Percentiles rank a stretch among this genome's conserved stretches.
Evolutionary conservation across 2,329 filamentous ascomycete genomes (phyloP).

Genomic region (Botrytis elliptica): DNA sequence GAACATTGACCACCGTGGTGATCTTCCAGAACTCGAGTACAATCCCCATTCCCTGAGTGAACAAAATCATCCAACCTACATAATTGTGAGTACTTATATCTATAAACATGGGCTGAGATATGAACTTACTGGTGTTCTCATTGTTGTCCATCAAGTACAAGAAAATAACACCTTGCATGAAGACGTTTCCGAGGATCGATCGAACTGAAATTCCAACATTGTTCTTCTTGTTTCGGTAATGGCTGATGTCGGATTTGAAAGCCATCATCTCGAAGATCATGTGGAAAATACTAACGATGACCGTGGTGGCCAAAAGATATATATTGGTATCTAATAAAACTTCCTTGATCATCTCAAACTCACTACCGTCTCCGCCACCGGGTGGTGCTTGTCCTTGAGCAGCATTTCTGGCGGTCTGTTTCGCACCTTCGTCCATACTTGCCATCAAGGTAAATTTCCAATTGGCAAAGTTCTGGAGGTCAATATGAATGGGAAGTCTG

Average conservation of each 20-base stretch:
- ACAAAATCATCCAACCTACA: conserved; percentile 88
- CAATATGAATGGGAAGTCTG: conserved; percentile 76
- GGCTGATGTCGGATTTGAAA: conserved; percentile 95
- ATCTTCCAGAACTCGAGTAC: conserved; percentile 87
- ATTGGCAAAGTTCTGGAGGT: conserved; percentile 74
- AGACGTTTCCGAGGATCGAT: conserved; percentile 93
- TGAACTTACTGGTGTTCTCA: conserved; percentile 69
- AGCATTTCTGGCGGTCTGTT: conserved; percentile 75
- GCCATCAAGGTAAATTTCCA: conserved; percentile 91
- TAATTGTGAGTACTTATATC: conserved; percentile 19
- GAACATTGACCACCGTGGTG: conserved; percentile 90
- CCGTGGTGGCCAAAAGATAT: conserved; percentile 82
- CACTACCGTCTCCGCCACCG: conserved; percentile 81
- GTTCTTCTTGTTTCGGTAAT: conserved; percentile 99
- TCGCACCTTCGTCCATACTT: conserved; percentile 82
- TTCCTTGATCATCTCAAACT: conserved; percentile 97
- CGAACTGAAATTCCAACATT: conserved; percentile 95
- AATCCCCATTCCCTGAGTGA: conserved; percentile 70
- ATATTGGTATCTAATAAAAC: conserved; percentile 92
- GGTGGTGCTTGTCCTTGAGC: conserved; percentile 57
- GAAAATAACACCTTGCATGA: conserved; percentile 96
- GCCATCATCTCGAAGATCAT: conserved; percentile 94
- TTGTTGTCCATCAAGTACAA: conserved; percentile 96
- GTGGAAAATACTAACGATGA: conserved; percentile 81
- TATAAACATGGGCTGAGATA: not conserved